Conservation (phyloP, 768 basidiomycete species). For the Podaxis rugospora region DNA sequence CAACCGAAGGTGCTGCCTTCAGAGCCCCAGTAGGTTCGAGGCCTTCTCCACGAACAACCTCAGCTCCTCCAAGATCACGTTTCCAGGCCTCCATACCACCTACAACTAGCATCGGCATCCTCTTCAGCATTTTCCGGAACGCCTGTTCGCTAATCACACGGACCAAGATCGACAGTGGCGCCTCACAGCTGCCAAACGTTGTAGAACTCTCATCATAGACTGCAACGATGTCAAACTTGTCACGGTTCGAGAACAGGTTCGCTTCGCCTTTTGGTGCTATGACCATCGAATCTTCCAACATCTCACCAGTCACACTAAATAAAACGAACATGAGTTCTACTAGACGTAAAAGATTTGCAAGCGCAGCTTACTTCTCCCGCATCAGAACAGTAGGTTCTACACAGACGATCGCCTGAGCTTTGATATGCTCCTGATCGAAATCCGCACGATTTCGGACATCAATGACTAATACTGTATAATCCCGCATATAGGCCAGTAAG, state of each 20-base stretch:
- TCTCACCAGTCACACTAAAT: conserved; percentile 56
- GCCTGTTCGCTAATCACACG: conserved; percentile 70
- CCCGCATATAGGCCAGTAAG: conserved; percentile 51
- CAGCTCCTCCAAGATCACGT: conserved; percentile 41
- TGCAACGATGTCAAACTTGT: conserved; percentile 85
- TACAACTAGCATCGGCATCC: conserved; percentile 76
- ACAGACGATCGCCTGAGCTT: conserved; percentile 66
- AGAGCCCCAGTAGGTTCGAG: background rate
- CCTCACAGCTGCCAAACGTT: conserved; percentile 39
- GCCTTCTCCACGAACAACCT: conserved; percentile 20
- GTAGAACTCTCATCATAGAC: conserved; percentile 74
- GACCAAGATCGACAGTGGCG: conserved; percentile 57
- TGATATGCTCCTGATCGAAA: conserved; percentile 73
- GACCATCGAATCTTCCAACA: conserved; percentile 71
- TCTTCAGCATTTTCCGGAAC: conserved; percentile 65
- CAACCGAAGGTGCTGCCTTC: conserved; percentile 16
- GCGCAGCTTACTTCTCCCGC: conserved; percentile 56
- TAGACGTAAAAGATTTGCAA: background rate
- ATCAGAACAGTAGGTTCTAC: conserved; percentile 77
- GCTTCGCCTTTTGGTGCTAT: conserved; percentile 68
- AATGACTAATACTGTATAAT: conserved; percentile 67
- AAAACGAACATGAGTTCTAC: conserved; percentile 5
- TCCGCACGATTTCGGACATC: conserved; percentile 80
- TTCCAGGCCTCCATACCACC: conserved; percentile 88
- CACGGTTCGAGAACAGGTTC: conserved; percentile 75